Percentiles rank a stretch among this genome's conserved stretches.
These are phyloP conservation scores for Linnemannia hyalina DNA, from an alignment of 192 early-diverging fungal genomes.

Conservation along the genomic window DNA sequence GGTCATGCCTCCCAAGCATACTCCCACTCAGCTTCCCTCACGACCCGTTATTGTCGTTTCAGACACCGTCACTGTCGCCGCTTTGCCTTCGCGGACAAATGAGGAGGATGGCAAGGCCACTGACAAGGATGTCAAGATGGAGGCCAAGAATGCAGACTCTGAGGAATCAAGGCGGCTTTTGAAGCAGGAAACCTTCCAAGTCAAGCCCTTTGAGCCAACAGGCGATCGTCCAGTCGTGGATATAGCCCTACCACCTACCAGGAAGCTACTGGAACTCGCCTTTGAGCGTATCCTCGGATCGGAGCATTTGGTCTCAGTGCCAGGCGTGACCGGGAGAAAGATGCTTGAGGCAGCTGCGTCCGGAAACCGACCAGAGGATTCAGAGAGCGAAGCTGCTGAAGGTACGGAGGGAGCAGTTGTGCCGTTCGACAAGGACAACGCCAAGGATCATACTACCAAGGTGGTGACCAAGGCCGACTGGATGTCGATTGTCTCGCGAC, in stretches of 20 bases:
- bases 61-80: constrained; percentile 21
- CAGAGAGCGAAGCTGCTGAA: background rate
- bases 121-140: constrained; percentile 28
- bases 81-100: background rate
- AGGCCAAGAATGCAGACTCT: constrained; percentile 1
- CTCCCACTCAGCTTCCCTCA: constrained; percentile 25
- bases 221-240: constrained; percentile 13
- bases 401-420: constrained; percentile 4
- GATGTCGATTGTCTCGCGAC: constrained; percentile 54
- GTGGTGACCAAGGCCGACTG: constrained; percentile 57
- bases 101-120: constrained; percentile 3
- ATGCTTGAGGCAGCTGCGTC: constrained; percentile 44
- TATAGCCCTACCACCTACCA: background rate
- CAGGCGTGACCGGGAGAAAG: constrained; percentile 39
- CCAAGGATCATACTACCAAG: constrained; percentile 23
- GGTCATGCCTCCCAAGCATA: constrained; percentile 39
- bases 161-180: constrained; percentile 22
- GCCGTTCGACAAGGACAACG: background rate
- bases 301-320: constrained; percentile 38
- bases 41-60: constrained; percentile 37
- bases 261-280: constrained; percentile 32
- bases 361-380: background rate
- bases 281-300: constrained; percentile 47
- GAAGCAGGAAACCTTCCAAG: constrained; percentile 45
- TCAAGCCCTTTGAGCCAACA: constrained; percentile 41